Evolutionary conservation across 768 basidiomycete genomes (phyloP).

Genomic region (Leccinellum luteum): DNA sequence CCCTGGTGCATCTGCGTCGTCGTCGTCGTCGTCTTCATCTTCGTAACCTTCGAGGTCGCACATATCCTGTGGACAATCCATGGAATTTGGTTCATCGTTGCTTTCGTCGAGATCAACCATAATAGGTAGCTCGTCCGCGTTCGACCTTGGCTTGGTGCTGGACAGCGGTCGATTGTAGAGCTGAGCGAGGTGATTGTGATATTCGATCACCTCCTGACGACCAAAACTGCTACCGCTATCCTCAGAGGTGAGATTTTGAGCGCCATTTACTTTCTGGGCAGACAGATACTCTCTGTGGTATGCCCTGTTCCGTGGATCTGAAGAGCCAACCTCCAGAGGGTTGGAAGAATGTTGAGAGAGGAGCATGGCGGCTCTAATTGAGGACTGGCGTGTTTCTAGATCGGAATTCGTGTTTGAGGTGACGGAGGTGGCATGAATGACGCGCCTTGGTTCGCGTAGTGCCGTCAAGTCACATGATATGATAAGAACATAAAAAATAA

Average conservation of each 20-base stretch:
- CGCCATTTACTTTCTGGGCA: constrained; percentile 32
- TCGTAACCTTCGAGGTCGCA: constrained; percentile 36
- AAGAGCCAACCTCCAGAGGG: constrained; percentile 65
- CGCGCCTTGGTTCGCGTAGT: constrained; percentile 12
- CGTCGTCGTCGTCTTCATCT: constrained; percentile 35
- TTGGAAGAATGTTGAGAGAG: constrained; percentile 75
- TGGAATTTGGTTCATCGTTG: constrained; percentile 33
- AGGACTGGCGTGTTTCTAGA: neutral
- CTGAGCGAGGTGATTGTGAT: constrained; percentile 50
- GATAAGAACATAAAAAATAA: neutral
- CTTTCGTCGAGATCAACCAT: constrained; percentile 51
- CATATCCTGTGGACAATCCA: constrained; percentile 38
- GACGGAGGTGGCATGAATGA: neutral
- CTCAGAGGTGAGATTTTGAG: constrained; percentile 44
- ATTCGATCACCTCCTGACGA: constrained; percentile 41
- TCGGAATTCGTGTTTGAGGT: neutral
- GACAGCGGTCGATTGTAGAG: constrained; percentile 35
- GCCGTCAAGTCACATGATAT: constrained; percentile 26
- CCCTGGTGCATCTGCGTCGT: constrained; percentile 30
- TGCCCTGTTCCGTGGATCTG: constrained; percentile 49
- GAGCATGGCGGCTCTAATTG: constrained; percentile 14
- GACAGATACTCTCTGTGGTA: constrained; percentile 41
- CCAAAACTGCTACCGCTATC: constrained; percentile 45
- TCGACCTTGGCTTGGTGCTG: constrained; percentile 17
- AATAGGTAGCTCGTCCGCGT: constrained; percentile 24